Conservation (phyloP, 805 yeast genomes). For the Kodamaea hsintzibuensis region DNA sequence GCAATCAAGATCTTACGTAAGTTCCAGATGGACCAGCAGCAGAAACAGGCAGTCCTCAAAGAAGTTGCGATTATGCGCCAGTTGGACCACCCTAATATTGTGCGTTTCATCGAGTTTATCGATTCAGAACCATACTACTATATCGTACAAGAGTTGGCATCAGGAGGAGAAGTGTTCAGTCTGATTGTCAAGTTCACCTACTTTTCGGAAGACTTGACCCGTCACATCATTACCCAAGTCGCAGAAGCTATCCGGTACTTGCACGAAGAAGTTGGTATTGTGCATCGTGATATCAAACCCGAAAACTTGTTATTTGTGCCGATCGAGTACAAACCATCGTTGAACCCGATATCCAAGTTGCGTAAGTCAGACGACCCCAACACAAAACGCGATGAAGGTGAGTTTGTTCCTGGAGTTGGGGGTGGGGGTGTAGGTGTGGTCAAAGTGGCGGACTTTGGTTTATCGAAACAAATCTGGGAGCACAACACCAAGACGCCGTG, state of each 20-base stretch:
- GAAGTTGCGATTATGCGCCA: slow-evolving; percentile 79
- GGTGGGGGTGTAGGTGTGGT: slow-evolving; percentile 91
- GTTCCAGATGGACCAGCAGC: slow-evolving; percentile 61
- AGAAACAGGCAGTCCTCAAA: slow-evolving; percentile 68
- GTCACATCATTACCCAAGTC: slow-evolving; percentile 65
- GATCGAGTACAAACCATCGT: slow-evolving; percentile 51
- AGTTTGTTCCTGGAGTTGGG: slow-evolving; percentile 75
- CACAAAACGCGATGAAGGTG: slow-evolving; percentile 83
- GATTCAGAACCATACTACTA: slow-evolving; percentile 64
- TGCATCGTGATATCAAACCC: slow-evolving; percentile 82
- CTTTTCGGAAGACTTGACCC: slow-evolving; percentile 61
- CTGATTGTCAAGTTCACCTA: slow-evolving; percentile 68
- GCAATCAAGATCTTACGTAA: slow-evolving; percentile 68
- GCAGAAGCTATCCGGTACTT: slow-evolving; percentile 65
- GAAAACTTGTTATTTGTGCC: slow-evolving; percentile 71
- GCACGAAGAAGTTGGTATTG: slow-evolving; percentile 74
- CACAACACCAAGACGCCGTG: slow-evolving; percentile 94
- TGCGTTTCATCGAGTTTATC: slow-evolving; percentile 62
- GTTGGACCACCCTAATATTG: slow-evolving; percentile 63
- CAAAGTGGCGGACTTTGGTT: slow-evolving; percentile 93
- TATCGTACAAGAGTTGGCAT: slow-evolving; percentile 69
- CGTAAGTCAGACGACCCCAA: slow-evolving; percentile 70
- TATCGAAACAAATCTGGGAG: slow-evolving; percentile 87
- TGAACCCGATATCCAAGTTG: slow-evolving; percentile 34
- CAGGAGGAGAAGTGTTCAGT: slow-evolving; percentile 76